Evolutionary conservation across 2,329 filamentous ascomycete species (phyloP), one percentile per base, ranked within the genome.

Genomic region (Xylaria sp.): DNA sequence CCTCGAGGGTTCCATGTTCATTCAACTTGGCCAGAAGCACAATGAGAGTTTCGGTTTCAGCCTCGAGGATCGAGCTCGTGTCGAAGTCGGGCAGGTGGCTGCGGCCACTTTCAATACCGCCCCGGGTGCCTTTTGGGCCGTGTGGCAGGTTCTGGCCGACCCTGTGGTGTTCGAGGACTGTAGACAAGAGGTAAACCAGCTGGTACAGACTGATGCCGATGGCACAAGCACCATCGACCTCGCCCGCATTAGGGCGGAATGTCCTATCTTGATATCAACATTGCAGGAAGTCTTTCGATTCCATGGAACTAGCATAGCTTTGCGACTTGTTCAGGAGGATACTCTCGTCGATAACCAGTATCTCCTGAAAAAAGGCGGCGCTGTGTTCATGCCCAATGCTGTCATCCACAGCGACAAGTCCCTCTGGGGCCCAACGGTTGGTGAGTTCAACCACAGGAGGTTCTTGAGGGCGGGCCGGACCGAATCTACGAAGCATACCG

Each of bases 291-390:
- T 61, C 3, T 30, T 65, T 39, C n/a, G 56, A 30, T 62, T 61
- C 51, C 21, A 65, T 19, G 66, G 61, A 7, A 65, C 47, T 8
- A 19, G 24, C 34, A 19, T 53, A 19, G 53, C 66, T 19, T 45
- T 45, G 17, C 66, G 66, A 14, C 42, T 69, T 27, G 53, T 69
- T 14, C 32, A 65, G 8, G 66, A 64, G 30, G 61, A 69, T 24
- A 61, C 56, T 21, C 39, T 65, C 30, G 9, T 74, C 2, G 72
- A 65, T 51, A 67, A 64, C 27, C 42, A 65, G 24, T 73, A 72
- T 30, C 65, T 75, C 1, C 34, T 75, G 6, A 75, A 73, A 51
- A 75, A 74, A 60, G 70, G 70, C 7, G 60, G 60, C 24, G 65
- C 57, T 4, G 21, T 75, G 0, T 48, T 75, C 58, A 72, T 73